phyloP scores from a whole-genome alignment of 176 grass and related monocot species.

The Urochloa ruziziensis region DNA sequence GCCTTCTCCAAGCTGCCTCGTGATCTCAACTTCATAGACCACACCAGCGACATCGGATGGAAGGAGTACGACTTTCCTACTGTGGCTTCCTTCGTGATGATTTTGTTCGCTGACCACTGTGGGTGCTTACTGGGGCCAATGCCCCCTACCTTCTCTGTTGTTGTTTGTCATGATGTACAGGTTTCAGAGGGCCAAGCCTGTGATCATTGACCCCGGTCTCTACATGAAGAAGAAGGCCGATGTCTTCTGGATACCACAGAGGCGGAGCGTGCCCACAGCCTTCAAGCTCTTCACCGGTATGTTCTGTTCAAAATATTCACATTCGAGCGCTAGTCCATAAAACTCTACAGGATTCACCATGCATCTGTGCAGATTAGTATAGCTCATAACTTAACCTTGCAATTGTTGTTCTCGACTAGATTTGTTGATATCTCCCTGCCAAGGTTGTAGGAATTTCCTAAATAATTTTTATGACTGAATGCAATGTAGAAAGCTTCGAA shows the following conservation, averaged over 20 bases:
- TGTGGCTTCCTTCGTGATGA: neutral
- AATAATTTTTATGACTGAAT: neutral
- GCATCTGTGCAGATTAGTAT: neutral
- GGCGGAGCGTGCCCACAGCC: slow-evolving; percentile 56
- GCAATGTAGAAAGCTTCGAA: neutral
- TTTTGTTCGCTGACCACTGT: neutral
- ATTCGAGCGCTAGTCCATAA: neutral
- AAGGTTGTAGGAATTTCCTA: neutral
- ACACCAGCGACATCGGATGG: slow-evolving; percentile 63
- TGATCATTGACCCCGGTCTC: slow-evolving; percentile 72
- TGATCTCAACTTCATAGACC: slow-evolving; percentile 64
- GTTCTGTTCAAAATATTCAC: neutral
- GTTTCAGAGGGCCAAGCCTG: slow-evolving; percentile 64
- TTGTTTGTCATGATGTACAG: neutral
- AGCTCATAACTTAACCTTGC: neutral
- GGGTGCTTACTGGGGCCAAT: neutral
- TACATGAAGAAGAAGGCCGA: slow-evolving; percentile 60
- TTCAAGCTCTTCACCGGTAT: slow-evolving; percentile 76
- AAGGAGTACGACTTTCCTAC: slow-evolving; percentile 43
- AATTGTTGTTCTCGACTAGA: neutral
- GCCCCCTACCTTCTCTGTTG: neutral
- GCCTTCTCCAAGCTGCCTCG: slow-evolving; percentile 62
- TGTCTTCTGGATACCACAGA: slow-evolving; percentile 66
- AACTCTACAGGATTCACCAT: neutral
- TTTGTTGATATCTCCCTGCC: neutral